Base-by-base conservation (phyloP, 2,329 filamentous ascomycete species). In the Epichloe sibirici region DNA sequence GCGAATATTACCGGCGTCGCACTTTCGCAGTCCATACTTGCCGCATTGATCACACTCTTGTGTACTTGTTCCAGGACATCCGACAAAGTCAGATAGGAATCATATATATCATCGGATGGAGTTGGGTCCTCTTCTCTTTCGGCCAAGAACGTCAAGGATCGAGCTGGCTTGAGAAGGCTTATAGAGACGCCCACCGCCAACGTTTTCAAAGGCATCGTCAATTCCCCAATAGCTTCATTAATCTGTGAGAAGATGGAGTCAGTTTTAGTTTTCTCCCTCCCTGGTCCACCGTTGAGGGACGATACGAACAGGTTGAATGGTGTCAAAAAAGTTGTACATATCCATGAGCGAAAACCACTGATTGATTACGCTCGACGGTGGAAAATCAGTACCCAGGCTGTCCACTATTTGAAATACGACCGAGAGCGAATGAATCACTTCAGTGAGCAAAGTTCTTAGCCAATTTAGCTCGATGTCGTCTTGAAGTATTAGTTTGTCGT, bases 331-430 rank as follows among this genome's bases (percentile, higher is more conserved):
- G 49, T 69, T 71, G 61, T 80, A 83, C 13, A 79, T 73, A 43
- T 77, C 73, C 74, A 90, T 83, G 48, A 90, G 70, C n/a, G 76
- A 71, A 60, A 90, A 89, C 89, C 89, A 95, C 57, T 79, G 74
- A 40, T 79, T 71, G 17, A 90, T 74, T 6, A 82, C 66, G 13
- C 76, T 71, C 17, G 79, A 74, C 15, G 81, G 72, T 12, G 81
- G 73, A 59, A 87, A 78, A 46, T 74, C 67, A 17, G 70, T 69
- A 39, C 72, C 66, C 49, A 77, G 75, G 46, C 78, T 69, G 57
- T 86, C 83, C 37, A 89, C 69, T n/a, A 86, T 74, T 58, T 88
- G 77, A 59, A 90, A 87, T 25, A 89, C 70, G 15, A 90, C 74
- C 48, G 88, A 83, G 66, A 93, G 73, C 42, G 84, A 77, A 62